phyloP scores from a whole-genome alignment of 306 rosid genomes.

The Notholithocarpus densiflorus region DNA sequence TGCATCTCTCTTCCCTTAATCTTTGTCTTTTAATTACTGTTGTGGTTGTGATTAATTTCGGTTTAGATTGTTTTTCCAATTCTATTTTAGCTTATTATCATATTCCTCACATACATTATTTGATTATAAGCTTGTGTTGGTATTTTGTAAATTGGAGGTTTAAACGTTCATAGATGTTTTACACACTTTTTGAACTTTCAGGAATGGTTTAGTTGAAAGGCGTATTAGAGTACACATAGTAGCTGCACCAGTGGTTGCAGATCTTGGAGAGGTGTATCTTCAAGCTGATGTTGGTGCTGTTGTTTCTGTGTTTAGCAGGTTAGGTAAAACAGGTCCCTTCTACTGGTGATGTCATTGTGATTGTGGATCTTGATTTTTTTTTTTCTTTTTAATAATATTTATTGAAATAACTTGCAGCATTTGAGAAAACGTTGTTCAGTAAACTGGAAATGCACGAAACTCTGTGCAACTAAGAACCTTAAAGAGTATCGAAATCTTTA shows the following conservation, averaged over 20 bases:
- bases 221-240: conserved; percentile 96
- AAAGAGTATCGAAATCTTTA: conserved; percentile 86
- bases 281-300: conserved; percentile 93
- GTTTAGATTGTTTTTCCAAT: too few species aligned
- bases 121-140: too few species aligned
- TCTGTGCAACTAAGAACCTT: conserved; percentile 73
- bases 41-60: too few species aligned
- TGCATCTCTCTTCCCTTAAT: too few species aligned
- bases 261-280: conserved; percentile 85
- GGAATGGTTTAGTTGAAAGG: too few species aligned
- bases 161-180: too few species aligned
- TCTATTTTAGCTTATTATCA: too few species aligned
- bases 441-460: conserved; percentile 88
- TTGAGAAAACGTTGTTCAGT: conserved; percentile 79
- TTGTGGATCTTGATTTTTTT: conserved; percentile 25
- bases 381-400: too few species aligned
- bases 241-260: conserved; percentile 91
- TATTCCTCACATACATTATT: too few species aligned
- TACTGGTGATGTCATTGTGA: conserved; percentile 12
- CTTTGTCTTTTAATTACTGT: too few species aligned
- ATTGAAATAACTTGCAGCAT: conserved; percentile 61
- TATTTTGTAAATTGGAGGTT: too few species aligned
- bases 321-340: conserved; percentile 35
- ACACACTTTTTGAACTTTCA: too few species aligned
- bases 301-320: conserved; percentile 75